Evolutionary conservation across 139 green algal genomes (phyloP).

Genomic region (Edaphochlamys debaryana): DNA sequence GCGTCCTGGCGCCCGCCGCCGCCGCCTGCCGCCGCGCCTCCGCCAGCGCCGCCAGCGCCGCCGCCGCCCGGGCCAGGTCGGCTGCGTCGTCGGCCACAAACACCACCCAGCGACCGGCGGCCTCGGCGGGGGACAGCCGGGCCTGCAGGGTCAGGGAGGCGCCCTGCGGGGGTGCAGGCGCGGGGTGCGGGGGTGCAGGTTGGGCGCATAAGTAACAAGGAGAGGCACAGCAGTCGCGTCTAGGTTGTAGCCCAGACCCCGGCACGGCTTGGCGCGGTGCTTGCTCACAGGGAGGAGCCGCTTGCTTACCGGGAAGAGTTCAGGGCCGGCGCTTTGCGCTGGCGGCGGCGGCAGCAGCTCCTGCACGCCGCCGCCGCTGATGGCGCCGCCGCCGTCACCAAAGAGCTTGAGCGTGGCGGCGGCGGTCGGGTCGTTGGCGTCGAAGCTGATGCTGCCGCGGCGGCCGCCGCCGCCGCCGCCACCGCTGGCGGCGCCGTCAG

Average conservation of each 20-base stretch:
- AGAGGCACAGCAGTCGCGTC: too few species aligned
- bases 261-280: too few species aligned
- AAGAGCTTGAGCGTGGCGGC: background rate
- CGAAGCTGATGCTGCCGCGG: background rate
- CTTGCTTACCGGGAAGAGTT: background rate
- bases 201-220: too few species aligned
- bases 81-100: background rate
- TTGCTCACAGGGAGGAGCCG: too few species aligned
- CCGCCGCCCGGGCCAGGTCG: background rate
- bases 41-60: background rate
- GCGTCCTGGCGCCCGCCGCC: background rate
- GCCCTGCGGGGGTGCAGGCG: constrained; percentile 1
- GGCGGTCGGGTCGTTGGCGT: background rate
- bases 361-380: too few species aligned
- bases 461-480: background rate
- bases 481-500: background rate
- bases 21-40: background rate
- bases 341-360: background rate
- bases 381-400: background rate
- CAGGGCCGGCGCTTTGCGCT: too few species aligned
- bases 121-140: background rate
- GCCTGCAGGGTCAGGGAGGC: background rate
- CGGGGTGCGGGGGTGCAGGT: too few species aligned
- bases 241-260: too few species aligned
- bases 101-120: constrained; percentile 20